A percentile compares a stretch with the other conserved stretches of the same genome.
phyloP scores from a whole-genome alignment of 192 early-diverging fungal species.

The Thoreauomyces humboldtii region DNA sequence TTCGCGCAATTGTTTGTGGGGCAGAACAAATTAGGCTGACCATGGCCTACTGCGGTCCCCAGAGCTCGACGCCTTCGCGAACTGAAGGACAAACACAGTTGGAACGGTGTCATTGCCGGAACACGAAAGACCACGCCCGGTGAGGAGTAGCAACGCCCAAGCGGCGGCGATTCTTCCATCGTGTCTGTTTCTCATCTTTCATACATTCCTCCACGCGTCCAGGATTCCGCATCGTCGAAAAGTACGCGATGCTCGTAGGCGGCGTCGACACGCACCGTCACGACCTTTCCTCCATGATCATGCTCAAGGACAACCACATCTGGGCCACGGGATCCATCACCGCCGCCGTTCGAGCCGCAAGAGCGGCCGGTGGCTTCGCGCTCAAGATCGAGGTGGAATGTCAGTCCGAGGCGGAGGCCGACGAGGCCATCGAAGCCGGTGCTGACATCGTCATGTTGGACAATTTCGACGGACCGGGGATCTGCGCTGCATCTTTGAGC shows the following conservation, averaged over 20 bases:
- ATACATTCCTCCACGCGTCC: conserved; percentile 7
- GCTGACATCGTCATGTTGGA: conserved; percentile 98
- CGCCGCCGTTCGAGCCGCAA: conserved; percentile 78
- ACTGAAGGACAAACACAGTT: conserved; percentile 69
- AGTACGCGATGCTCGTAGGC: conserved; percentile 96
- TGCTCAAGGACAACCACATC: conserved; percentile 99
- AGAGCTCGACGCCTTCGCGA: conserved; percentile 55
- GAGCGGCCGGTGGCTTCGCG: conserved; percentile 81
- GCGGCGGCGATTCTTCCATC: background rate
- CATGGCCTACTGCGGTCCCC: background rate
- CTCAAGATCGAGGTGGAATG: conserved; percentile 98
- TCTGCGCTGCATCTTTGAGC: conserved; percentile 64
- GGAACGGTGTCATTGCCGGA: conserved; percentile 85
- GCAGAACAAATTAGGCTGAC: too few species aligned
- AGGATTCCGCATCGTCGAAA: conserved; percentile 96
- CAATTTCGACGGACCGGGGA: conserved; percentile 75
- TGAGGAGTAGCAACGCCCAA: conserved; percentile 34
- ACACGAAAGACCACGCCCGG: conserved; percentile 97
- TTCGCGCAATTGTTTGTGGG: too few species aligned
- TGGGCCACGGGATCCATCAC: conserved; percentile 89
- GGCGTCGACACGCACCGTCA: conserved; percentile 96
- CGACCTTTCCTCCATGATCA: conserved; percentile 96
- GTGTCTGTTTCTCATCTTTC: conserved; percentile 14
- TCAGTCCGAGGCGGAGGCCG: conserved; percentile 83
- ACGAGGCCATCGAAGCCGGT: conserved; percentile 93